Percentiles rank a stretch among this genome's conserved stretches.
Conservation (phyloP, 2,329 filamentous ascomycete species). For the Epichloe amarillans region DNA sequence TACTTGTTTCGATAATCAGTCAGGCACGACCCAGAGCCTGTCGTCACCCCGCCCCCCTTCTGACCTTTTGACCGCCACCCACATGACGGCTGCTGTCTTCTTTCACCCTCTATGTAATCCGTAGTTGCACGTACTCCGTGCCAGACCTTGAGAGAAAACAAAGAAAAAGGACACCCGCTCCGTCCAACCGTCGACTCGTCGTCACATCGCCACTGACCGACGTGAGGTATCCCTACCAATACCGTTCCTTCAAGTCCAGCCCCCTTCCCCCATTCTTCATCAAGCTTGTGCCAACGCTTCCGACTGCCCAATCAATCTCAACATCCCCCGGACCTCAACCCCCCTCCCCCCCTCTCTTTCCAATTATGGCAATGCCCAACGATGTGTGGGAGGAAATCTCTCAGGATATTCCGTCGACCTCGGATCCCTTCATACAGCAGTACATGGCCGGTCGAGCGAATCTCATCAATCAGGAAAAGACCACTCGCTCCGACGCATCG, state of each 20-base stretch:
- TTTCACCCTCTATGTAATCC: too few relatives aligned
- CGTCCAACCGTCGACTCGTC: neutral
- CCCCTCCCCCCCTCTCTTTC: neutral
- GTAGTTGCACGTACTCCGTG: too few relatives aligned
- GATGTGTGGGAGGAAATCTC: constrained; percentile 47
- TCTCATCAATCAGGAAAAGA: constrained; percentile 69
- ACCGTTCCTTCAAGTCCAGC: too few relatives aligned
- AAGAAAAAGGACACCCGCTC: neutral
- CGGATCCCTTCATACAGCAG: constrained; percentile 69
- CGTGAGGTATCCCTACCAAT: neutral
- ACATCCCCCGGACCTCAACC: too few relatives aligned
- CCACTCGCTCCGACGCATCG: constrained; percentile 58
- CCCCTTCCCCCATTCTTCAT: too few relatives aligned
- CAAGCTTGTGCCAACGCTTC: too few relatives aligned
- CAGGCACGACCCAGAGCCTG: too few relatives aligned
- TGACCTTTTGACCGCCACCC: too few relatives aligned
- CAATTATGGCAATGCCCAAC: constrained; percentile 30
- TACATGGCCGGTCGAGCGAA: constrained; percentile 65
- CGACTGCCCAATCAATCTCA: too few relatives aligned
- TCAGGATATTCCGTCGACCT: constrained; percentile 39
- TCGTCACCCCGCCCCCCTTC: too few relatives aligned
- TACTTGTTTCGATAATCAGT: too few relatives aligned
- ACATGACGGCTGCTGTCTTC: too few relatives aligned
- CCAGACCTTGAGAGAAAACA: neutral
- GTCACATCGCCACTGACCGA: neutral